Percentiles rank a stretch among this genome's conserved stretches.
phyloP scores from a whole-genome alignment of 805 yeast genomes.

The Kuraishia hungarica region DNA sequence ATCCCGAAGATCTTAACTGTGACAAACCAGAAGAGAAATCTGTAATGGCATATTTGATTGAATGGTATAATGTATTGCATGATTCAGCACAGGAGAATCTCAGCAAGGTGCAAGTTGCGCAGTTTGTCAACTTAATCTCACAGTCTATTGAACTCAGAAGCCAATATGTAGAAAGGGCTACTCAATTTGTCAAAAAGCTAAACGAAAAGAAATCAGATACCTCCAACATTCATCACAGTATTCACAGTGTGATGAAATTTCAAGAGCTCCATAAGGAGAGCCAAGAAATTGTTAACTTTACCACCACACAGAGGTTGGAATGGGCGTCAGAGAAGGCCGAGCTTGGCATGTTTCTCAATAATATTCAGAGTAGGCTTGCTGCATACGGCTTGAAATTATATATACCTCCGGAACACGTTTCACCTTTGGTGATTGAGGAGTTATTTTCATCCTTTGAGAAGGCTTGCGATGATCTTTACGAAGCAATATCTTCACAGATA shows the following conservation, averaged over 20 bases:
- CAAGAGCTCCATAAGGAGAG: neutral
- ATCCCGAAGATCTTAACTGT: slow-evolving; percentile 42
- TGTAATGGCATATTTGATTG: slow-evolving; percentile 47
- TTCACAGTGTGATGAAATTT: neutral
- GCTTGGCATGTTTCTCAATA: neutral
- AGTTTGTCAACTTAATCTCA: neutral
- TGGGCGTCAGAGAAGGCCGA: neutral
- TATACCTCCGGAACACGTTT: neutral
- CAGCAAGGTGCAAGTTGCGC: neutral
- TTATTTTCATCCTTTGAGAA: neutral
- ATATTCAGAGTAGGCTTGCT: slow-evolving; percentile 5
- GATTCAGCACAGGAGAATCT: neutral
- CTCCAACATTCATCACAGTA: neutral
- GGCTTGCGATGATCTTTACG: neutral
- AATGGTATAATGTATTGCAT: slow-evolving; percentile 43
- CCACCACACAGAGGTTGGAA: slow-evolving; percentile 21
- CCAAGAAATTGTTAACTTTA: slow-evolving; percentile 8
- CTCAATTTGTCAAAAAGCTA: no score
- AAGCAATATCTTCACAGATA: neutral
- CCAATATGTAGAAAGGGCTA: neutral
- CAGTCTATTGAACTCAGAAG: neutral
- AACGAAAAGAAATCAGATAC: neutral
- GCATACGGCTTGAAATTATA: slow-evolving; percentile 12
- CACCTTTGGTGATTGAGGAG: neutral
- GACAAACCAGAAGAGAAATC: slow-evolving; percentile 52